A percentile compares a stretch with the other conserved stretches of the same genome.
phyloP scores from a whole-genome alignment of 352 stramenopile genomes.

The Globisporangium irregulare region DNA sequence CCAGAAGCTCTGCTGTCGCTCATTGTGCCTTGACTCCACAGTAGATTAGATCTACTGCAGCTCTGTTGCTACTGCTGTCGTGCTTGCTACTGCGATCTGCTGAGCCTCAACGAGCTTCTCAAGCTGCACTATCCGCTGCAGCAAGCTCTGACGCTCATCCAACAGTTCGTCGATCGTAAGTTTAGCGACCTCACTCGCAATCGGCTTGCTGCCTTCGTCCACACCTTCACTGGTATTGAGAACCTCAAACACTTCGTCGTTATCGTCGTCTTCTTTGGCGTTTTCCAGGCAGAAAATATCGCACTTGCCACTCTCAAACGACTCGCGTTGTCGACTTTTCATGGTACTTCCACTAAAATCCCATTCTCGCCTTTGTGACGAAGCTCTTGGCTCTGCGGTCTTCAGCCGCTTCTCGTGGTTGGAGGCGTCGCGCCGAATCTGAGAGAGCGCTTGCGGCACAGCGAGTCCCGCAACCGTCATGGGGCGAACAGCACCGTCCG shows the following conservation, averaged over 20 bases:
- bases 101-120: constrained; percentile 26
- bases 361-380: neutral
- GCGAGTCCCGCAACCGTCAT: constrained; percentile 55
- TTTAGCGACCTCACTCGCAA: neutral
- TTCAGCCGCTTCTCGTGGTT: constrained; percentile 45
- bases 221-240: neutral
- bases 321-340: neutral
- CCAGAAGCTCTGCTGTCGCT: neutral
- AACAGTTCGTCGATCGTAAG: constrained; percentile 28
- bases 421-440: constrained; percentile 39
- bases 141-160: constrained; percentile 30
- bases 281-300: constrained; percentile 31
- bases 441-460: constrained; percentile 41
- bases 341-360: neutral
- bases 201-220: neutral
- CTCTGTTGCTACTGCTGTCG: neutral
- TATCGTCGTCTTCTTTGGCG: constrained; percentile 27
- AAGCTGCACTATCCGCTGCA: constrained; percentile 40
- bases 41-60: neutral
- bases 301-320: neutral
- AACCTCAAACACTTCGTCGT: constrained; percentile 20
- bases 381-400: constrained; percentile 27
- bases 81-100: neutral
- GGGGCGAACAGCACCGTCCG: constrained; percentile 18
- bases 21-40: neutral